A percentile compares a stretch with the other conserved stretches of the same genome.
phyloP scores from a whole-genome alignment of 495 filamentous ascomycete genomes.

The Penicillium longicatenatum region DNA sequence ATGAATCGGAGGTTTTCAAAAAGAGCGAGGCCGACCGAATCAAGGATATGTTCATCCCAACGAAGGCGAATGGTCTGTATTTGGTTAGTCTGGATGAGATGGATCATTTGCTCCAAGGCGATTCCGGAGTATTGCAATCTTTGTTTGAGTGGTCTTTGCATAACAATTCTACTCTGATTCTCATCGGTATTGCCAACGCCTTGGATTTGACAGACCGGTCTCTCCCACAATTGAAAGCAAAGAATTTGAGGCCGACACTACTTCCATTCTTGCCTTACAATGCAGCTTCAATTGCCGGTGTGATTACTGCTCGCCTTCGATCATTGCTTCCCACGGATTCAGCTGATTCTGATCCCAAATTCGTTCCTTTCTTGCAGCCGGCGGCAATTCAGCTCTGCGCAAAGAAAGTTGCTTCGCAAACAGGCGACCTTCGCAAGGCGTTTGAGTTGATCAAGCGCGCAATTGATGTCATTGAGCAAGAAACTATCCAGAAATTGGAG shows the following conservation, averaged over 20 bases:
- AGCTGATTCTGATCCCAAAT: conserved; percentile 50
- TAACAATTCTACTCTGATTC: conserved; percentile 70
- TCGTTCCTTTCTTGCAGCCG: conserved; percentile 87
- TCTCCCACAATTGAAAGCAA: conserved; percentile 88
- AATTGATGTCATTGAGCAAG: conserved; percentile 84
- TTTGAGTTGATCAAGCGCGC: conserved; percentile 92
- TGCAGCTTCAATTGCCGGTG: conserved; percentile 80
- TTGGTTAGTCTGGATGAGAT: conserved; percentile 91
- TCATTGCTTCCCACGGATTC: conserved; percentile 60
- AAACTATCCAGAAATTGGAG: conserved; percentile 59
- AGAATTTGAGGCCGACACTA: conserved; percentile 84
- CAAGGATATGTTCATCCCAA: conserved; percentile 64
- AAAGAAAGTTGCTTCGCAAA: conserved; percentile 90
- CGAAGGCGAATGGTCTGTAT: conserved; percentile 57
- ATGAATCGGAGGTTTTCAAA: conserved; percentile 56
- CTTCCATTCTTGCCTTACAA: conserved; percentile 94
- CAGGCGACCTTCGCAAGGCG: conserved; percentile 90
- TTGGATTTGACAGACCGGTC: conserved; percentile 95
- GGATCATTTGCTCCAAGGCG: conserved; percentile 85
- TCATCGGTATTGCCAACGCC: conserved; percentile 96
- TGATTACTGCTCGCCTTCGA: conserved; percentile 82
- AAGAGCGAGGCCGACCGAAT: conserved; percentile 58
- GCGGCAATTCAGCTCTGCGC: conserved; percentile 90
- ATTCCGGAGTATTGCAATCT: conserved; percentile 82
- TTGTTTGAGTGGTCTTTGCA: conserved; percentile 93